These are phyloP conservation scores for Aureobasidium sp. DNA, from an alignment of 2,329 filamentous ascomycete species.

Conservation along the genomic window DNA sequence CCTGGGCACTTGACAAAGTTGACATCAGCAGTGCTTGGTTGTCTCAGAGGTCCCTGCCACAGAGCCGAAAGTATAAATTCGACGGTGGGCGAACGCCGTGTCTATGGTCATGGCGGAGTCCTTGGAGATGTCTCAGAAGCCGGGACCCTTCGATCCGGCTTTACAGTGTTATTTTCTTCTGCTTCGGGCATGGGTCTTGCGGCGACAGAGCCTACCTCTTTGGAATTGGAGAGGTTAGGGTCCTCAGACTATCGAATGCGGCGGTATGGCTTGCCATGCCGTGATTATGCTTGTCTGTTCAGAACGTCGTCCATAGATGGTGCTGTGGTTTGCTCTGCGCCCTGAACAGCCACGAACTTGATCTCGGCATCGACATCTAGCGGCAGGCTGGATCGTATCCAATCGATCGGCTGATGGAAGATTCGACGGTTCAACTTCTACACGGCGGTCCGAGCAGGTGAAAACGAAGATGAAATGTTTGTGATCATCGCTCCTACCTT, in stretches of 20 bases:
- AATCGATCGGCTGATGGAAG: background rate
- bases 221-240: background rate
- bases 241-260: slow-evolving; percentile 4
- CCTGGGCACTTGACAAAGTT: background rate
- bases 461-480: background rate
- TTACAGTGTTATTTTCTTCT: background rate
- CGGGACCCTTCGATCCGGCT: background rate
- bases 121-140: slow-evolving; percentile 5
- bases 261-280: slow-evolving; percentile 1
- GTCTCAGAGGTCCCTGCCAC: background rate
- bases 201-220: background rate
- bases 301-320: background rate
- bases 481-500: background rate
- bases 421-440: background rate
- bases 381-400: background rate
- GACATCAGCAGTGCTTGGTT: slow-evolving; percentile 2
- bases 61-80: background rate
- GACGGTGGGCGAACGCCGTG: background rate
- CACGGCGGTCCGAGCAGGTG: background rate
- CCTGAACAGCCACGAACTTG: background rate
- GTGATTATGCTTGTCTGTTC: background rate
- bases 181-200: background rate
- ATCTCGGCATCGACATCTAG: background rate
- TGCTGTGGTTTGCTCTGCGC: background rate
- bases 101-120: background rate